Evolutionary conservation across 2,329 filamentous ascomycete genomes (phyloP).

Genomic region (Karstenula rhodostoma): DNA sequence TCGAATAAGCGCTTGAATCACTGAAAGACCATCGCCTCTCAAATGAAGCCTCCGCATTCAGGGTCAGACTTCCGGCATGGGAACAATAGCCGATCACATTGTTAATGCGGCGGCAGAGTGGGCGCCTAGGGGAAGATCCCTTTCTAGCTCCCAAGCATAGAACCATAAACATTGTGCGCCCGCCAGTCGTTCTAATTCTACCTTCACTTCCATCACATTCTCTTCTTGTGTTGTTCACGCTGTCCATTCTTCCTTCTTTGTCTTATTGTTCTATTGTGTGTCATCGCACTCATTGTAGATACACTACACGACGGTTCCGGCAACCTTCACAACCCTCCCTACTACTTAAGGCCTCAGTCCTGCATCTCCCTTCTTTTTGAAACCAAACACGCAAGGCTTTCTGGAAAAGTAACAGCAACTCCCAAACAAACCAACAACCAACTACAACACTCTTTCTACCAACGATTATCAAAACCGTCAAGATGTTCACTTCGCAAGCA

Average conservation of each 20-base stretch:
- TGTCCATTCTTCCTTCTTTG: slow-evolving; percentile 17
- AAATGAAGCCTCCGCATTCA: slow-evolving; percentile 12
- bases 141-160: slow-evolving; percentile 7
- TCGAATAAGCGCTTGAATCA: slow-evolving; percentile 8
- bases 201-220: slow-evolving; percentile 24
- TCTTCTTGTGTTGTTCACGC: slow-evolving; percentile 14
- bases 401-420: slow-evolving; percentile 15
- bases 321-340: slow-evolving; percentile 8
- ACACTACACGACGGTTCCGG: background rate
- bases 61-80: slow-evolving; percentile 1
- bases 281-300: slow-evolving; percentile 8
- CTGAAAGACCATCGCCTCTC: slow-evolving; percentile 2
- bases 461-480: slow-evolving; percentile 15
- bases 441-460: background rate
- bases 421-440: slow-evolving; percentile 8
- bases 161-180: slow-evolving; percentile 20
- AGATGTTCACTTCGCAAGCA: slow-evolving; percentile 16
- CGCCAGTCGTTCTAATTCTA: slow-evolving; percentile 22
- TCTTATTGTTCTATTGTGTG: slow-evolving; percentile 19
- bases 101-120: slow-evolving; percentile 8
- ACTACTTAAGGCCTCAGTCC: slow-evolving; percentile 14
- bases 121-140: slow-evolving; percentile 13
- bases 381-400: slow-evolving; percentile 7
- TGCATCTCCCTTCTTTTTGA: background rate
- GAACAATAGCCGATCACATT: slow-evolving; percentile 5